Percentiles rank a stretch among this genome's conserved stretches.
These are phyloP conservation scores for Apiospora phragmitis DNA, from an alignment of 2,329 filamentous ascomycete species.

Conservation along the genomic window DNA sequence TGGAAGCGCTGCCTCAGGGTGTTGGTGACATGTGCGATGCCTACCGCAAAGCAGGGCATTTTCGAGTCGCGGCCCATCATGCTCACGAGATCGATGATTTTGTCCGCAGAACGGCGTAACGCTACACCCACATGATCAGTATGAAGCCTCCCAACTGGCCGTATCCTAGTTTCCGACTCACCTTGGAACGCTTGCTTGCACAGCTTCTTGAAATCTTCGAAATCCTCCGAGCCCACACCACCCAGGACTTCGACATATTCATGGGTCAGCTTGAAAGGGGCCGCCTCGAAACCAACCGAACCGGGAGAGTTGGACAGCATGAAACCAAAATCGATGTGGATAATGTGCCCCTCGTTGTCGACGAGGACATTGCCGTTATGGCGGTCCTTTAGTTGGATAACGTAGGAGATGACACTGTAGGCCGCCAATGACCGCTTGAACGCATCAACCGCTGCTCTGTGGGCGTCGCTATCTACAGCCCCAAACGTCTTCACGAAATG, in stretches of 20 bases:
- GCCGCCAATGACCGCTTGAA: slow-evolving; percentile 82
- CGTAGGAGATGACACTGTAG: slow-evolving; percentile 82
- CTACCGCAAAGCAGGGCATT: slow-evolving; percentile 81
- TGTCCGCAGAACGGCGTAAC: slow-evolving; percentile 74
- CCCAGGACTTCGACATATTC: slow-evolving; percentile 85
- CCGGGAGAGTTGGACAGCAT: slow-evolving; percentile 87
- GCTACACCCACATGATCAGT: slow-evolving; percentile 43
- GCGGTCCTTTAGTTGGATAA: slow-evolving; percentile 81
- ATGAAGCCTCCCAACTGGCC: slow-evolving; percentile 8
- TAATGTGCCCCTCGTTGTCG: slow-evolving; percentile 82
- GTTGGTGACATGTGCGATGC: slow-evolving; percentile 69
- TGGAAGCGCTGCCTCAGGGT: slow-evolving; percentile 75
- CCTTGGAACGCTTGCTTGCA: slow-evolving; percentile 85
- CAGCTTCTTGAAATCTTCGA: slow-evolving; percentile 72
- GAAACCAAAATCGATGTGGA: slow-evolving; percentile 89
- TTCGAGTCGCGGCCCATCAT: slow-evolving; percentile 83
- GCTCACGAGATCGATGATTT: slow-evolving; percentile 78
- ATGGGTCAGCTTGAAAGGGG: slow-evolving; percentile 82
- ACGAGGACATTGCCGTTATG: slow-evolving; percentile 87
- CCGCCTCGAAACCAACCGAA: slow-evolving; percentile 81
- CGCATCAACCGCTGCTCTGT: slow-evolving; percentile 71
- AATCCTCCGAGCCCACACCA: slow-evolving; percentile 68
- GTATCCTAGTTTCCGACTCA: slow-evolving; percentile 34
- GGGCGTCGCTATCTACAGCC: slow-evolving; percentile 65
- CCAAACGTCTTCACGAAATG: slow-evolving; percentile 83